These are phyloP conservation scores for Hypoxylon cercidicola DNA, from an alignment of 495 filamentous ascomycete genomes.

Conservation along the genomic window DNA sequence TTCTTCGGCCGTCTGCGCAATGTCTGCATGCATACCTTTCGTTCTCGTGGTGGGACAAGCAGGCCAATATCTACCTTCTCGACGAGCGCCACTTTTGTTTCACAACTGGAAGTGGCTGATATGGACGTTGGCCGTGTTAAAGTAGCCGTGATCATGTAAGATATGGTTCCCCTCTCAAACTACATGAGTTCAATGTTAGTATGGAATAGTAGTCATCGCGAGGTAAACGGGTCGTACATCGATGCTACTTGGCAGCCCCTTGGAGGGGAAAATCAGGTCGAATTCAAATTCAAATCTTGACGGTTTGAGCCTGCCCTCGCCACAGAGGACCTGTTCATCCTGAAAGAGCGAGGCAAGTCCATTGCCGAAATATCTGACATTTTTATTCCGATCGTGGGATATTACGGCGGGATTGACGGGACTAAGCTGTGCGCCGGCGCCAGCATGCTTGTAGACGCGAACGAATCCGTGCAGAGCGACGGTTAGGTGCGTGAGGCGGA, in stretches of 20 bases:
- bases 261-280: slow-evolving; percentile 80
- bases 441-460: slow-evolving; percentile 83
- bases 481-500: slow-evolving; percentile 90
- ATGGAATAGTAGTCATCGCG: slow-evolving; percentile 2
- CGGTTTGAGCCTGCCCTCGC: slow-evolving; percentile 85
- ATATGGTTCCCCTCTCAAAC: slow-evolving; percentile 96
- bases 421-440: slow-evolving; percentile 68
- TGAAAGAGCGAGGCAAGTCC: slow-evolving; percentile 88
- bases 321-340: slow-evolving; percentile 89
- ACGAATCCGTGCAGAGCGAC: slow-evolving; percentile 89
- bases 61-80: slow-evolving; percentile 73
- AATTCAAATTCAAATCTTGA: slow-evolving; percentile 94
- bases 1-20: slow-evolving; percentile 66
- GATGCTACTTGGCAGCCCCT: slow-evolving; percentile 88
- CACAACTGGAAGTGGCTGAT: slow-evolving; percentile 78
- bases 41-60: slow-evolving; percentile 67
- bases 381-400: slow-evolving; percentile 55
- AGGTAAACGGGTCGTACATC: slow-evolving; percentile 70
- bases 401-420: slow-evolving; percentile 55
- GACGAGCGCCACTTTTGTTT: slow-evolving; percentile 79
- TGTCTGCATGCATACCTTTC: slow-evolving; percentile 84
- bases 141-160: slow-evolving; percentile 88
- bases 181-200: slow-evolving; percentile 52
- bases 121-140: slow-evolving; percentile 91
- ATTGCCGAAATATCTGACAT: slow-evolving; percentile 78